Conservation (phyloP, 2,329 filamentous ascomycete species). For the Colletotrichum chrysophilum region DNA sequence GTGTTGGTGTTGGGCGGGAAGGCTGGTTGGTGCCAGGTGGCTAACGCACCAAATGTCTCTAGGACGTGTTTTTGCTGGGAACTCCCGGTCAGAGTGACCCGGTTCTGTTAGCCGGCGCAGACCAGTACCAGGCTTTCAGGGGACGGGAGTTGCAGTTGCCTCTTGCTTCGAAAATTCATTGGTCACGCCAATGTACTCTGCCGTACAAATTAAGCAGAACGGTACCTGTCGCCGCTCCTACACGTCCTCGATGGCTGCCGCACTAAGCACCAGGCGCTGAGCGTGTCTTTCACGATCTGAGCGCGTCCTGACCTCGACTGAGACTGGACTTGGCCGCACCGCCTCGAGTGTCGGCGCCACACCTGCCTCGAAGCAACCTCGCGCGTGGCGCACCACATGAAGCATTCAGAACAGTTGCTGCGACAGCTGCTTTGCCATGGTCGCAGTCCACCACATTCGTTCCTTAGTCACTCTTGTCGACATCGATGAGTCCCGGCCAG, state of each 20-base stretch:
- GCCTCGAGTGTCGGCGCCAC: not conserved
- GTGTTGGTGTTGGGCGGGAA: slow-evolving; percentile 20
- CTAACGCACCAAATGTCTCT: slow-evolving; percentile 10
- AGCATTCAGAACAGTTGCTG: not conserved
- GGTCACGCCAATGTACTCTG: not conserved
- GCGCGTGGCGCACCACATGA: not conserved
- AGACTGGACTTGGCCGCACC: not conserved
- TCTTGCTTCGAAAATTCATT: not conserved
- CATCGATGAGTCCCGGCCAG: not conserved
- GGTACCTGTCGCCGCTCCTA: not conserved
- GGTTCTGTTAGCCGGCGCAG: not conserved
- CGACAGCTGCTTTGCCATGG: not conserved
- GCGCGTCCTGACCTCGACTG: not conserved
- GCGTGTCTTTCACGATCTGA: not conserved
- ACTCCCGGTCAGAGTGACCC: not conserved
- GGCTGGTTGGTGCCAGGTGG: not conserved
- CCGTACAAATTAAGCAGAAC: not conserved
- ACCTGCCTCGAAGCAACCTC: not conserved
- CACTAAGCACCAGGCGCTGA: not conserved
- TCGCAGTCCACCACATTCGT: not conserved
- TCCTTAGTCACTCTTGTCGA: not conserved
- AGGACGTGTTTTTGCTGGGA: not conserved
- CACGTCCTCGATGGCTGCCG: not conserved
- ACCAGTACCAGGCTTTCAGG: not conserved
- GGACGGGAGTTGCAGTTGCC: not conserved